phyloP scores from a whole-genome alignment of 176 grass and related monocot species.

The Canna indica region DNA sequence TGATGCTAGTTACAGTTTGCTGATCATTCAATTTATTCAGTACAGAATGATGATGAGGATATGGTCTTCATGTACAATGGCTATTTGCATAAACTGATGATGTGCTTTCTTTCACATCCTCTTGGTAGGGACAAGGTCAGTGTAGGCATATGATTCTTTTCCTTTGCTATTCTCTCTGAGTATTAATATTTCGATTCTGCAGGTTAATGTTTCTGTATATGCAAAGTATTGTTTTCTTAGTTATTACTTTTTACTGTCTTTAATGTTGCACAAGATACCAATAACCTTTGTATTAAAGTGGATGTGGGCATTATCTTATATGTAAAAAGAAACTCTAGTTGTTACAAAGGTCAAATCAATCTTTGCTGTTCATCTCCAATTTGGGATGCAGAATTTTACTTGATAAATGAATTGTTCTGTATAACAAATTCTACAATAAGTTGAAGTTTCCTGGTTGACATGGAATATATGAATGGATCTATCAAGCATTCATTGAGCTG shows the following conservation, averaged over 20 bases:
- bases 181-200: background rate
- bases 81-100: slow-evolving; percentile 93
- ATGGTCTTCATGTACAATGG: slow-evolving; percentile 88
- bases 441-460: background rate
- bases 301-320: too few species aligned
- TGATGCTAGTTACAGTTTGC: background rate
- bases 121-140: slow-evolving; percentile 78
- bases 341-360: background rate
- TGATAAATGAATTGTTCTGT: background rate
- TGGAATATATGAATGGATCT: background rate
- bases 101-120: slow-evolving; percentile 89
- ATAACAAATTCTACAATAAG: background rate
- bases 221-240: background rate
- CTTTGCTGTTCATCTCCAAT: background rate
- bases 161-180: background rate
- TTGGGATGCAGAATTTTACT: background rate
- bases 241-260: too few species aligned
- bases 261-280: too few species aligned
- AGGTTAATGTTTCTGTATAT: background rate
- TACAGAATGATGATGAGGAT: slow-evolving; percentile 93
- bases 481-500: too few species aligned
- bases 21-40: slow-evolving; percentile 6
- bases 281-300: background rate
- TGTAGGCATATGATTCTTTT: slow-evolving; percentile 4
- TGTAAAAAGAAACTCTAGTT: background rate